Percentiles rank a stretch among this genome's conserved stretches.
Conservation (phyloP, 805 yeast genomes). For the Dipodascopsis tothii region DNA sequence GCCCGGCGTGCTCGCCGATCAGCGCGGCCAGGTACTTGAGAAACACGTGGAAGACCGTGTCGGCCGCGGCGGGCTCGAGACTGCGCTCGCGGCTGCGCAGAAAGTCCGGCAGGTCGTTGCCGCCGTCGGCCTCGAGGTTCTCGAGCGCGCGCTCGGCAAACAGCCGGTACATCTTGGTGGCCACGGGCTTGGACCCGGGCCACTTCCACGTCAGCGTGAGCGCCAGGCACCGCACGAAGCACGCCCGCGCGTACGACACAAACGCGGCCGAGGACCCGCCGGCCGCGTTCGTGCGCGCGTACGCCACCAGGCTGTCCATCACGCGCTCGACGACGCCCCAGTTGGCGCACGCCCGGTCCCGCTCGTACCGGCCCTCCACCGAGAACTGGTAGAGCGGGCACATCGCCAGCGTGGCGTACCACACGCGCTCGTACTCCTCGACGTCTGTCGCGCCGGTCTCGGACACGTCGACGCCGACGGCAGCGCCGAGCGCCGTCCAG, state of each 20-base stretch:
- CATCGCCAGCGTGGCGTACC: constrained; percentile 19
- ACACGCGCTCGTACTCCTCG: constrained; percentile 16
- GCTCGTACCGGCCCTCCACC: not conserved
- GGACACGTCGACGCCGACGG: constrained; percentile 7
- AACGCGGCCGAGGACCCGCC: constrained; percentile 1
- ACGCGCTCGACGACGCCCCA: constrained; percentile 15
- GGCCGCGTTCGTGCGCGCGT: constrained; percentile 2
- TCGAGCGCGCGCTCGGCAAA: constrained; percentile 21
- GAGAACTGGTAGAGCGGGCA: constrained; percentile 22
- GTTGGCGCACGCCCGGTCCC: not conserved
- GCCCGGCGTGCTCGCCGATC: constrained; percentile 8
- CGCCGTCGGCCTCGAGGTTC: constrained; percentile 16
- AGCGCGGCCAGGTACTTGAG: constrained; percentile 21
- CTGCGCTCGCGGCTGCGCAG: constrained; percentile 10
- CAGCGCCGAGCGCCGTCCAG: constrained; percentile 12
- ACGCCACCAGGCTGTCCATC: constrained; percentile 7
- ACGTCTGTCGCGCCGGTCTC: constrained; percentile 1
- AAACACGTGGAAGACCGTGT: constrained; percentile 25
- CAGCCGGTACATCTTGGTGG: constrained; percentile 21
- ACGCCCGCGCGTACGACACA: constrained; percentile 16
- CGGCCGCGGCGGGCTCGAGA: constrained; percentile 19
- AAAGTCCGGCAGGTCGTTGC: constrained; percentile 24
- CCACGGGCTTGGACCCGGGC: constrained; percentile 18
- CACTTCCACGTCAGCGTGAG: constrained; percentile 22
- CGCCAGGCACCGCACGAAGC: constrained; percentile 22